A percentile compares a stretch with the other conserved stretches of the same genome.
Conservation (phyloP, 2,329 filamentous ascomycete genomes). For the Coccinonectria pachysandricola region DNA sequence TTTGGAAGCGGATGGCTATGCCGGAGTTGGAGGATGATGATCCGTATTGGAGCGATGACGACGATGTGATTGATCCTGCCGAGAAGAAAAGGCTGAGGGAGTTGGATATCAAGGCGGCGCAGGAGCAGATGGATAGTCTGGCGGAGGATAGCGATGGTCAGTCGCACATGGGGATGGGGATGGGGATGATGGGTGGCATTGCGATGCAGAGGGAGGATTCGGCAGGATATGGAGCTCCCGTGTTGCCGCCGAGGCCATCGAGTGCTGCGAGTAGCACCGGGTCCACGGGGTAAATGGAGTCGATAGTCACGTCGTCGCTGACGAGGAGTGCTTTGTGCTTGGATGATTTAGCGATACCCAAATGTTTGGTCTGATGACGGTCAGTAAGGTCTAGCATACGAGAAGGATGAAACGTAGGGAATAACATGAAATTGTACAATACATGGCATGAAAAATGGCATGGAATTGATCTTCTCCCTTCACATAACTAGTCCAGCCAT, state of each 20-base stretch:
- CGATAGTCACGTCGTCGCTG: background rate
- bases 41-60: constrained; percentile 53
- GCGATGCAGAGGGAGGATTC: constrained; percentile 30
- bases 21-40: constrained; percentile 50
- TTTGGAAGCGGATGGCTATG: constrained; percentile 59
- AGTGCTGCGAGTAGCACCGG: constrained; percentile 34
- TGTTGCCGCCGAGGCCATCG: constrained; percentile 25
- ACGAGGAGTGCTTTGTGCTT: constrained; percentile 12
- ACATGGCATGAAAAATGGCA: too few relatives aligned
- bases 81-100: constrained; percentile 48
- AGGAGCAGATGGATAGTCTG: constrained; percentile 27
- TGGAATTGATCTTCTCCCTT: too few relatives aligned
- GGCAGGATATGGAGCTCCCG: constrained; percentile 15
- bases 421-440: too few relatives aligned
- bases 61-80: constrained; percentile 50
- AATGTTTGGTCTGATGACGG: too few relatives aligned
- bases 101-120: constrained; percentile 34
- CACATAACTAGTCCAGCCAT: too few relatives aligned
- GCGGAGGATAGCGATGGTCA: constrained; percentile 25
- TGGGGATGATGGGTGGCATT: constrained; percentile 26
- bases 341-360: constrained; percentile 22
- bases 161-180: constrained; percentile 13
- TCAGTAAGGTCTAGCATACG: too few relatives aligned
- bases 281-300: constrained; percentile 25
- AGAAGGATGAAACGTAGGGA: too few relatives aligned